These are phyloP conservation scores for Martensiomyces pterosporus DNA, from an alignment of 192 early-diverging fungal species.

Conservation along the genomic window DNA sequence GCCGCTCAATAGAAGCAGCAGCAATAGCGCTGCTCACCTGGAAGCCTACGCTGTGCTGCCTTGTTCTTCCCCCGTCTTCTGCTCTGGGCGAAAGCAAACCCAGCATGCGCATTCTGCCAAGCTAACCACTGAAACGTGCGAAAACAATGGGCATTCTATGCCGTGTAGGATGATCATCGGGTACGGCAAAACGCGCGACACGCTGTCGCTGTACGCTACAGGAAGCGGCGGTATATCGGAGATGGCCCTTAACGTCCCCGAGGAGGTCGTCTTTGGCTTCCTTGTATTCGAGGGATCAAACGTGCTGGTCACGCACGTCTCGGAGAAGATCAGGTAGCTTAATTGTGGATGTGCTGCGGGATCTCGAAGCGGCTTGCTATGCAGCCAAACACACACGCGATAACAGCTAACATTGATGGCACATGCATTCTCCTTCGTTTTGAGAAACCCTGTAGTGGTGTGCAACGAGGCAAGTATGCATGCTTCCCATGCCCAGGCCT, in stretches of 20 bases:
- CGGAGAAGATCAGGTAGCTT: conserved; percentile 49
- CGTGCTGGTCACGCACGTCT: conserved; percentile 45
- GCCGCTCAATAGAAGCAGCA: too few relatives aligned
- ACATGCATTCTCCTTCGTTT: not conserved
- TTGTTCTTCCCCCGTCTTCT: too few relatives aligned
- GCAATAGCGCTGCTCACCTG: too few relatives aligned
- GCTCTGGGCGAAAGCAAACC: too few relatives aligned
- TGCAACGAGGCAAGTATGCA: conserved; percentile 25
- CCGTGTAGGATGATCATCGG: conserved; percentile 45
- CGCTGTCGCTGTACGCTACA: conserved; percentile 30
- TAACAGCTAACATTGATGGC: not conserved
- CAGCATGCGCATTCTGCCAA: too few relatives aligned
- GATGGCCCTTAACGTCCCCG: conserved; percentile 36
- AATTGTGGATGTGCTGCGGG: too few relatives aligned
- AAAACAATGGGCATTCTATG: too few relatives aligned
- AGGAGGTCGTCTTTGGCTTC: conserved; percentile 38
- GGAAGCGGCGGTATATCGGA: conserved; percentile 31
- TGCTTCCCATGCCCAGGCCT: too few relatives aligned
- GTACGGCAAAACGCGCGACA: conserved; percentile 37
- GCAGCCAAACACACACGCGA: not conserved
- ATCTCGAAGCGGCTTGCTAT: not conserved
- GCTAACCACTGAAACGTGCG: too few relatives aligned
- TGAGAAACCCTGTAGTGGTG: too few relatives aligned
- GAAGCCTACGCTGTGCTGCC: not conserved
- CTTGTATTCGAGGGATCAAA: conserved; percentile 38